Evolutionary conservation across 768 basidiomycete species (phyloP).

Genomic region (Tricholoma hemisulphureum): DNA sequence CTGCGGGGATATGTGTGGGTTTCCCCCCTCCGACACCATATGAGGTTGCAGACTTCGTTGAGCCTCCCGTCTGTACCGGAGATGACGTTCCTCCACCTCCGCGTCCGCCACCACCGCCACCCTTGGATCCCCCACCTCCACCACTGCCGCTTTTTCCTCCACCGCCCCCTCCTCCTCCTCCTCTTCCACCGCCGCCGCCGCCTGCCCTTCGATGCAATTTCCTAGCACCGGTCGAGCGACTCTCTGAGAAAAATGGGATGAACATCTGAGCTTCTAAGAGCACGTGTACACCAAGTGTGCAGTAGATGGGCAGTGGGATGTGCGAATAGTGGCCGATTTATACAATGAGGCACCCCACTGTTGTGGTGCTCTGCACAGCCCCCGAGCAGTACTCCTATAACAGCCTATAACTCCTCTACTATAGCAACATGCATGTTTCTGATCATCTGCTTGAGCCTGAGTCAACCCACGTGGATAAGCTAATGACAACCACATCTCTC

Average conservation of each 20-base stretch:
- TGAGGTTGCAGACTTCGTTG: conserved; percentile 2
- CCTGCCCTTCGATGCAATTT: conserved; percentile 21
- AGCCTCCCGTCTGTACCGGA: background rate
- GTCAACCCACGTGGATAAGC: too few species aligned
- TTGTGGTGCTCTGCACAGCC: too few species aligned
- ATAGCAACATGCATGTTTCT: too few species aligned
- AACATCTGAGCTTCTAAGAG: too few species aligned
- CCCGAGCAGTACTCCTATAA: too few species aligned
- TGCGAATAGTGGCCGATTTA: too few species aligned
- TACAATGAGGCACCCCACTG: too few species aligned
- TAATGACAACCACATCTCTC: too few species aligned
- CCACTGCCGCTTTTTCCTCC: conserved; percentile 2
- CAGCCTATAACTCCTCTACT: too few species aligned
- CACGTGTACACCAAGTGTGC: too few species aligned
- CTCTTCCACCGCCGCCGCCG: conserved; percentile 22
- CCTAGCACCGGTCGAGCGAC: background rate
- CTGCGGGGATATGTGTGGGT: conserved; percentile 29
- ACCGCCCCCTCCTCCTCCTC: background rate
- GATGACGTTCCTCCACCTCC: background rate
- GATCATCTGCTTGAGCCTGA: too few species aligned
- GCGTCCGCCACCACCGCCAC: background rate
- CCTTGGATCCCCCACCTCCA: conserved; percentile 6
- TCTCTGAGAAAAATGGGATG: conserved; percentile 26
- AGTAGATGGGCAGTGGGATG: too few species aligned
- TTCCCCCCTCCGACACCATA: conserved; percentile 18